Percentiles rank a stretch among this genome's conserved stretches.
phyloP scores from a whole-genome alignment of 2,329 filamentous ascomycete species.

The Acephala macrosclerotiorum region DNA sequence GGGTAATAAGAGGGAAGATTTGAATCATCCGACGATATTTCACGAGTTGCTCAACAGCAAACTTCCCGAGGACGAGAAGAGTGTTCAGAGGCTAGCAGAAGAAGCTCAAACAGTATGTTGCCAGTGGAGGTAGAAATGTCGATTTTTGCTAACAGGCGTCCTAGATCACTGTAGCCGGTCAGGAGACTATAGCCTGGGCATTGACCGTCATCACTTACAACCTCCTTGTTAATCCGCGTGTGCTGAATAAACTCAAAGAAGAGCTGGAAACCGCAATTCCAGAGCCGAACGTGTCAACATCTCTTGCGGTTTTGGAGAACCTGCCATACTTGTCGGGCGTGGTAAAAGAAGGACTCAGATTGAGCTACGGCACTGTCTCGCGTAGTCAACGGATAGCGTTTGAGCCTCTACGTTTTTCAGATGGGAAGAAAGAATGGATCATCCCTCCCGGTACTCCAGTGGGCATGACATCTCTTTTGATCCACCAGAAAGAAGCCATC shows the following conservation, averaged over 20 bases:
- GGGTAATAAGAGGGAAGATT: neutral
- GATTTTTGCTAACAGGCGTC: neutral
- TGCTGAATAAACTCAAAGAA: slow-evolving; percentile 5
- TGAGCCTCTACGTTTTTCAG: slow-evolving; percentile 28
- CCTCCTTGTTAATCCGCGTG: neutral
- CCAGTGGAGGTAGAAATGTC: neutral
- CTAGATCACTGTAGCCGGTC: neutral
- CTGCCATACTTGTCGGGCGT: slow-evolving; percentile 42
- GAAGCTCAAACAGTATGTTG: slow-evolving; percentile 5
- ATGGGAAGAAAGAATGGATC: slow-evolving; percentile 8
- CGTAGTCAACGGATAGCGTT: slow-evolving; percentile 39
- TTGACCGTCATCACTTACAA: slow-evolving; percentile 4
- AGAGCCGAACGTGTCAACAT: neutral
- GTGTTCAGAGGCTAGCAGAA: slow-evolving; percentile 1
- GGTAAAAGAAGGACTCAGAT: slow-evolving; percentile 43
- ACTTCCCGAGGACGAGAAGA: neutral
- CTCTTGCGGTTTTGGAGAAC: slow-evolving; percentile 27
- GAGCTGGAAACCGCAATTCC: slow-evolving; percentile 2
- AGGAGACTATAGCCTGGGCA: slow-evolving; percentile 7
- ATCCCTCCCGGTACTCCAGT: slow-evolving; percentile 24
- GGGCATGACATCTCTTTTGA: slow-evolving; percentile 17
- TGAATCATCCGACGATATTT: slow-evolving; percentile 9
- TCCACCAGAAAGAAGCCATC: slow-evolving; percentile 27
- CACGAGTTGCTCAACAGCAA: slow-evolving; percentile 3
- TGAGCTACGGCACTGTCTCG: slow-evolving; percentile 39